Evolutionary conservation across 139 green algal genomes (phyloP), one percentile per base, ranked within the genome.

Genomic region (Eudorina sp.): DNA sequence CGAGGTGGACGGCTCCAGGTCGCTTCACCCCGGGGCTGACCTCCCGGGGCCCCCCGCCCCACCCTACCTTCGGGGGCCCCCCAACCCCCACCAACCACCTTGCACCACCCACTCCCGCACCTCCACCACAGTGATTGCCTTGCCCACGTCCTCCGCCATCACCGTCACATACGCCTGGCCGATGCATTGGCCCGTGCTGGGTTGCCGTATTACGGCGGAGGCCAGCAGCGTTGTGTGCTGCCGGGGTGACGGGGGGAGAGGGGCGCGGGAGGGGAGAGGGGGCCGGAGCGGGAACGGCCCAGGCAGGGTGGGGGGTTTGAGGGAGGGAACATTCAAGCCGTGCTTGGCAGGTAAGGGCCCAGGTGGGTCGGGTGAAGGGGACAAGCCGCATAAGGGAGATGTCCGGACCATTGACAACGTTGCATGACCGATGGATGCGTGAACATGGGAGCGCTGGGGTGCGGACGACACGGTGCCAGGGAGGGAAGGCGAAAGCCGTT

Each of bases 101-200:
- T n/a, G n/a, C n/a, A n/a, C n/a, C n/a, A n/a, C n/a, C n/a, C n/a
- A n/a, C n/a, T 27, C 3, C 38, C 64, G 9, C 34, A 73, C 64
- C 64, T 73, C 11, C 29, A 13, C 38, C 64, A 73, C 64, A 13
- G 64, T 73, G 27, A 27, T 38, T 2, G 16, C 64, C 34, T 40
- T 73, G 64, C 13, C 64, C 64, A 73, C 64, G 34, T 41, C 64
- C n/a, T 73, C 64, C 13, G 64, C n/a, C 64, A 27, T 6, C 9
- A 73, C 64, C 29, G 64, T 73, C 64, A 73, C 64, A 6, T 73
- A 73, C 3, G 64, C 64, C n/a, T 73, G 64, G 9, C 64, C 64
- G 25, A 73, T 27, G 6, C 64, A 73, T 40, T 73, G 3, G 51
- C 64, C 64, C 27, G 27, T 73, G 29, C 27, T 40, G 34, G 64